Conservation (phyloP, 2,329 filamentous ascomycete genomes). For the Botrytis elliptica region DNA sequence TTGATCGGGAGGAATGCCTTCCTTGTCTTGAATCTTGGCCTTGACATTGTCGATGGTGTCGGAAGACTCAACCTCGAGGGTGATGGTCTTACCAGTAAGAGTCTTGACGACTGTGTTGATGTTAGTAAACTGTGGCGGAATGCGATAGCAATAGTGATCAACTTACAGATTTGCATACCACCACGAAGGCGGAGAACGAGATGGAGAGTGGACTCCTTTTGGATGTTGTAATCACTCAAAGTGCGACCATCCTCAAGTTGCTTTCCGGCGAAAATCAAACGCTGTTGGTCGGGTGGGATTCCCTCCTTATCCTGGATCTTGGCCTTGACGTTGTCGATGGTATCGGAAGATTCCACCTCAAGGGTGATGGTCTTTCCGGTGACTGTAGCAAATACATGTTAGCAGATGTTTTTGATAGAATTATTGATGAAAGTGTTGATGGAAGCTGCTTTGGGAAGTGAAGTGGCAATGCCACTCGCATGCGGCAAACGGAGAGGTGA, state of each 20-base stretch:
- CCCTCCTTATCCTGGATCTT: conserved; percentile 99
- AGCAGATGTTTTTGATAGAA: conserved; percentile 54
- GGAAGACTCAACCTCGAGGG: conserved; percentile 99
- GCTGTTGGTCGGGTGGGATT: conserved; percentile 94
- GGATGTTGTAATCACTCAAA: conserved; percentile 90
- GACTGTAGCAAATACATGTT: conserved; percentile 63
- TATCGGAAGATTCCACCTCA: conserved; percentile 99
- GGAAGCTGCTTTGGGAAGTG: conserved; percentile 41
- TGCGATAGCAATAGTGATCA: conserved; percentile 49
- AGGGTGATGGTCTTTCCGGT: conserved; percentile 98
- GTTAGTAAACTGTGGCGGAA: conserved; percentile 51
- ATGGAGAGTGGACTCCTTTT: conserved; percentile 87
- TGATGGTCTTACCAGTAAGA: conserved; percentile 90
- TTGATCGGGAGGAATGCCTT: conserved; percentile 91
- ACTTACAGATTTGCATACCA: conserved; percentile 75
- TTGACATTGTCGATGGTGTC: conserved; percentile 99
- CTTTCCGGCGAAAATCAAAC: conserved; percentile 93
- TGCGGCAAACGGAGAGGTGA: conserved; percentile 27
- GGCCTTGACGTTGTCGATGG: conserved; percentile 97
- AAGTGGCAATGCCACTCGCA: conserved; percentile 47
- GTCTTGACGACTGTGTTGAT: conserved; percentile 67
- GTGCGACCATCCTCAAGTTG: conserved; percentile 94
- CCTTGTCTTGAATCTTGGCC: conserved; percentile 89
- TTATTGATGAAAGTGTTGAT: conserved; percentile 49
- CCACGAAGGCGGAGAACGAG: conserved; percentile 84